Evolutionary conservation across 768 basidiomycete genomes (phyloP), one percentile per base, ranked within the genome.

Genomic region (Tremella mesenterica): DNA sequence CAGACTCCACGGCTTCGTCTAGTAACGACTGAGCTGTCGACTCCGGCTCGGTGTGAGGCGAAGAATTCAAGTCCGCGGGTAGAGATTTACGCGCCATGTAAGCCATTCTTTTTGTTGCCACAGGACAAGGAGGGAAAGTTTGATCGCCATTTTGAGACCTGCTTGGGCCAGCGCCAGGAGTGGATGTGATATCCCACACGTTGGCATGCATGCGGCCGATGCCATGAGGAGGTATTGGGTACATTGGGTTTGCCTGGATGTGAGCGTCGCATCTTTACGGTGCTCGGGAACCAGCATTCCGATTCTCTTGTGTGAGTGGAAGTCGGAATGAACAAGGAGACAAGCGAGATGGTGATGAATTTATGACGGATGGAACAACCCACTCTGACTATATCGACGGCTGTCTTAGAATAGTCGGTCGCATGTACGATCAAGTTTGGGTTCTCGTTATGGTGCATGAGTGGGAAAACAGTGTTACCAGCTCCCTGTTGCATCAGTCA

Each of bases 391-490:
- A 97, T 78, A 58, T 90, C 84, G 28, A 97, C 80, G 1, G 95
- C 95, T 62, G 86, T 84, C 9, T 78, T 77, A 0, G 93, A 87
- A 70, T 91, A 99, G 73, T 99, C 95, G 63, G 86, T 92, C 0
- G 92, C 92, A 31, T 80, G 79, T 14, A 96, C 75, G 7, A 71
- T 70, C 6, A 97, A 80, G 0, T 80, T 70, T 0, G 88, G 83
- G 70, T 99, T 99, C 62, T 81, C 73, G 67, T 96, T 97, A 28
- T 80, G 74, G n/a, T 81, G 76, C 20, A 95, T 77, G 1, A 99
- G 76, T 0, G 95, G 95, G 65, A 91, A 95, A 1, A 90, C 81
- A 5, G 90, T 85, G 69, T 93, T 95, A n/a, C 95, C 95, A 18
- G 89, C 88, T 36, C 93, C 91, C 88, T 74, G 10, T 28, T 14